Evolutionary conservation across 148 eudicot genomes (phyloP).

Genomic region (Persicaria maculosa): DNA sequence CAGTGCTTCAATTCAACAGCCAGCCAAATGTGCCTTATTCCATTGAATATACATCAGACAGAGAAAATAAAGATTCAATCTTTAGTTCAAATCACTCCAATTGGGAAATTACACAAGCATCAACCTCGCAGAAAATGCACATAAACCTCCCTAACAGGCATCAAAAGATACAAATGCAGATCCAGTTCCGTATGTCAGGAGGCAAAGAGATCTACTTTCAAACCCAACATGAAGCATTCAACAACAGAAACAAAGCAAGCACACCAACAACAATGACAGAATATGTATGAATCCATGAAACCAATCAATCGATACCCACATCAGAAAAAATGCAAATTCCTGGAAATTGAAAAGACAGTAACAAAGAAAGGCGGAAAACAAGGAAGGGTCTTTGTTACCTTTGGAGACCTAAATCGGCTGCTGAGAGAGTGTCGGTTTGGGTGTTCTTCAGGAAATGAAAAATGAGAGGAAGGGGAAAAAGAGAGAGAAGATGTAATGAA

Average conservation of each 20-base stretch:
- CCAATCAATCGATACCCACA: background rate
- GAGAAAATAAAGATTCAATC: background rate
- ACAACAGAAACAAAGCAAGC: no score
- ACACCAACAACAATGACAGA: background rate
- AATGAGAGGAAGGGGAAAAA: background rate
- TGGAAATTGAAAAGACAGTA: background rate
- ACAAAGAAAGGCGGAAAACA: background rate
- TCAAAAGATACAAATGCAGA: background rate
- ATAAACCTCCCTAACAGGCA: background rate
- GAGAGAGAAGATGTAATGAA: no score
- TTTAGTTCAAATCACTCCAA: background rate
- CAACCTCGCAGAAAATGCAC: background rate
- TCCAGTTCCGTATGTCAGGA: background rate
- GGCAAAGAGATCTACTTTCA: background rate
- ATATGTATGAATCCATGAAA: background rate
- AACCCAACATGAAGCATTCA: no score
- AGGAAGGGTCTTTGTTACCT: constrained; percentile 3
- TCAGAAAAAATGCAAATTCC: background rate
- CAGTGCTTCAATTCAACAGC: background rate
- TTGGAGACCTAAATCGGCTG: background rate
- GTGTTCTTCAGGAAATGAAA: background rate
- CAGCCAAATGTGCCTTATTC: background rate
- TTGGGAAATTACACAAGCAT: no score
- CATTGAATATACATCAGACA: background rate
- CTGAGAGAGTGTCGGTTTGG: background rate